These are phyloP conservation scores for Oehlia diaphana DNA, from an alignment of 192 early-diverging fungal genomes.

Conservation along the genomic window DNA sequence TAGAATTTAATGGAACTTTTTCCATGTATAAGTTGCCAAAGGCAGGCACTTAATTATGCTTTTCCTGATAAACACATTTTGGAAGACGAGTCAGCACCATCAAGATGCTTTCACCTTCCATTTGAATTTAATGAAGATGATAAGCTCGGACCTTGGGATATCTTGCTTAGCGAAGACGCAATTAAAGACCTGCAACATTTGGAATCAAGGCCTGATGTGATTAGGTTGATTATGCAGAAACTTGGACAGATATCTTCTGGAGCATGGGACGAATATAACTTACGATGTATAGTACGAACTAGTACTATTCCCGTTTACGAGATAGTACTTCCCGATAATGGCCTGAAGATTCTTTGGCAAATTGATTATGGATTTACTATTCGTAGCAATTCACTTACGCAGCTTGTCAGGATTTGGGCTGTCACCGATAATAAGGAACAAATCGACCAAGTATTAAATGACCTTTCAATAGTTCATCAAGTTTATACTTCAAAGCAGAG, in stretches of 20 bases:
- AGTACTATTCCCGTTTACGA: neutral
- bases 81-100: neutral
- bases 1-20: slow-evolving; percentile 4
- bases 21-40: slow-evolving; percentile 5
- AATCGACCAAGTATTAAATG: neutral
- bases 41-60: neutral
- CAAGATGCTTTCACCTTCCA: neutral
- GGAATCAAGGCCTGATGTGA: neutral
- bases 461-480: slow-evolving; percentile 16
- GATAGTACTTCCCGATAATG: neutral
- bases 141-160: slow-evolving; percentile 17
- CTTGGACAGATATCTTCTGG: slow-evolving; percentile 19
- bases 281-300: neutral
- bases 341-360: slow-evolving; percentile 13
- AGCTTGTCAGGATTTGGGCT: slow-evolving; percentile 22
- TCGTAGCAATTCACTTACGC: neutral
- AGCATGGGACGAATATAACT: neutral
- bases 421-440: neutral
- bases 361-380: slow-evolving; percentile 10
- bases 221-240: slow-evolving; percentile 8
- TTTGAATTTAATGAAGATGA: slow-evolving; percentile 23
- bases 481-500: neutral
- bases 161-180: slow-evolving; percentile 24
- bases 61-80: neutral
- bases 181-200: neutral